Base-by-base conservation (phyloP, 2,329 filamentous ascomycete species). In the Lachnellula arida region DNA sequence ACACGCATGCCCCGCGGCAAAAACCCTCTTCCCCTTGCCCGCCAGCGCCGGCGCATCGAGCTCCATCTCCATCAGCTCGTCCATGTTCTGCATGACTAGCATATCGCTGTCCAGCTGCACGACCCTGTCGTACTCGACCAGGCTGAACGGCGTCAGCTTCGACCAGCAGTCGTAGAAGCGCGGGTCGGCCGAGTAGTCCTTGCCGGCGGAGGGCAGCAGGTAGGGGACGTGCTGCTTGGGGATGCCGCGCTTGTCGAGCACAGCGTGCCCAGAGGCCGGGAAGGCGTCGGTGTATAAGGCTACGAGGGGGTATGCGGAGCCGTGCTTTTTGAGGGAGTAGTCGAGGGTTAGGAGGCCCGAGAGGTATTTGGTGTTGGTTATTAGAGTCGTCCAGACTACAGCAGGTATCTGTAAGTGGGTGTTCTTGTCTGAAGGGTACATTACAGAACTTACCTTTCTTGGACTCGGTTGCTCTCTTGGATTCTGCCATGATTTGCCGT, bases 121-220 rank as follows among this genome's bases (percentile, higher is more conserved):
- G 35, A 96, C 82, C 42, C 91, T 82, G 25, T 86, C 79, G 74
- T 92, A 96, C 70, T 92, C 84, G 17, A 79, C 79, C 34, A 96
- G 77, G 22, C 82, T 85, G 71, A 95, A 96, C 5, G 88, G 84
- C 15, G 86, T 82, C 28, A 96, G 81, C 74, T 96, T 96, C 72
- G 81, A 89, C 90, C 91, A 96, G 78, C 87, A 91, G 72, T 95
- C 89, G 73, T 90, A 87, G 78, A 96, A 96, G 64, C 91, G 86
- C 49, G 87, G 85, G 72, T 96, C 91, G 59, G 88, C 81, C 66
- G 77, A 80, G 75, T 85, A 95, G 73, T 89, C 85, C 60, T 73
- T 75, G 58, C 84, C 85, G 50, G 76, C 72, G 2, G 80, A 79
- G 1, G 91, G 89, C 11, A 88, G 76, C 40, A 96, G 80, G 71